phyloP scores from a whole-genome alignment of 257 asterid genomes.

The Ligustrum vulgare region DNA sequence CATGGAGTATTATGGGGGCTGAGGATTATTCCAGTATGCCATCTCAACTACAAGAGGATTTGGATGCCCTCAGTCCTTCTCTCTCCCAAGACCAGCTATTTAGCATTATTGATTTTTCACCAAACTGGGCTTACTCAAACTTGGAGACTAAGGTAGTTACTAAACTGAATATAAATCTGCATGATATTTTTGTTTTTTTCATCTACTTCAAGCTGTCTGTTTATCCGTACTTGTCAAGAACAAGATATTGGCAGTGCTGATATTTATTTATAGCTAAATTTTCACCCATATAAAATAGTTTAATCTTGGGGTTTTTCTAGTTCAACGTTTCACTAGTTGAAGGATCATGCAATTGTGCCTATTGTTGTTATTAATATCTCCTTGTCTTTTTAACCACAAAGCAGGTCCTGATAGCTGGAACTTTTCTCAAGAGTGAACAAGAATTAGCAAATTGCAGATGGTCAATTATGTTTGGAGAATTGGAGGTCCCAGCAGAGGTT shows the following conservation, averaged over 20 bases:
- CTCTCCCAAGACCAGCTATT: conserved; percentile 83
- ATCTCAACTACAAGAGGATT: conserved; percentile 61
- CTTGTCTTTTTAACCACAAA: conserved; percentile 21
- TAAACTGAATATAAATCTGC: not conserved
- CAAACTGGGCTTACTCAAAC: conserved; percentile 69
- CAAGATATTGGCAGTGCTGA: not conserved
- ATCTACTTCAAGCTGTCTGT: not conserved
- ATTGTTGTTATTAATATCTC: conserved; percentile 15
- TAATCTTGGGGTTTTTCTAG: conserved; percentile 2
- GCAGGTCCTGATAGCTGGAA: conserved; percentile 71
- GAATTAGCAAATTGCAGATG: conserved; percentile 55
- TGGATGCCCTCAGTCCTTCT: conserved; percentile 64
- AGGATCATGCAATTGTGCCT: not conserved
- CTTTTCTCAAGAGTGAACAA: conserved; percentile 56
- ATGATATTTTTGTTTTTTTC: not conserved
- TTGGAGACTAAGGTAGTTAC: conserved; percentile 61
- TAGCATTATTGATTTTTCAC: conserved; percentile 74
- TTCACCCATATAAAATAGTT: not conserved
- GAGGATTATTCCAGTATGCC: conserved; percentile 66
- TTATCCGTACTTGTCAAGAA: not conserved
- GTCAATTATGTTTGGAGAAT: conserved; percentile 89
- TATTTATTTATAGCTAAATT: not conserved
- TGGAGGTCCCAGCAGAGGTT: conserved; percentile 78
- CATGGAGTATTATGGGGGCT: conserved; percentile 69
- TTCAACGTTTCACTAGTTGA: conserved; percentile 17